Conservation (phyloP, 805 yeast species). For the Metschnikowia lachancei region DNA sequence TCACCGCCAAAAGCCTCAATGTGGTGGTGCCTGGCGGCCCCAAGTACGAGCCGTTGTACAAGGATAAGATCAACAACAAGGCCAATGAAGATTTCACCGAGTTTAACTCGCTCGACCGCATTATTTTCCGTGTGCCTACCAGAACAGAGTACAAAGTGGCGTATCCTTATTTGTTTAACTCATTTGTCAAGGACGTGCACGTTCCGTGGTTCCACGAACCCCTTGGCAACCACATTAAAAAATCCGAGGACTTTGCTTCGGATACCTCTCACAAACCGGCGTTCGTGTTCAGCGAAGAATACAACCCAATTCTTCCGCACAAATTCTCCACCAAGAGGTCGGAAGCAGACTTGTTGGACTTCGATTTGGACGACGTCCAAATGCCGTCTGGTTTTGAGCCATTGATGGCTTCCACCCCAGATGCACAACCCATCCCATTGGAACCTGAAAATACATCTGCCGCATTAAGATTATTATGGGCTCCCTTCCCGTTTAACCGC, state of each 20-base stretch:
- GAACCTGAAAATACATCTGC: conserved; percentile 43
- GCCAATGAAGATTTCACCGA: conserved; percentile 80
- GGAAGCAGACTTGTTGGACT: conserved; percentile 23
- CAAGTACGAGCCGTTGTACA: conserved; percentile 81
- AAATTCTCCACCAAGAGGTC: conserved; percentile 19
- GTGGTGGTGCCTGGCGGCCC: conserved; percentile 94
- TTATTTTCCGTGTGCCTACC: conserved; percentile 73
- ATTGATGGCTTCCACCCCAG: conserved; percentile 34
- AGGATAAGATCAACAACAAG: conserved; percentile 54
- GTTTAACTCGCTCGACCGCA: conserved; percentile 83
- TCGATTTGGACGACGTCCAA: conserved; percentile 20
- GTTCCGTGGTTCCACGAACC: conserved; percentile 66
- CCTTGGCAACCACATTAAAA: conserved; percentile 47
- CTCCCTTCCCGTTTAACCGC: conserved; percentile 82
- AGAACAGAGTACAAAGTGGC: conserved; percentile 85
- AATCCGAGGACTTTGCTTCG: conserved; percentile 29
- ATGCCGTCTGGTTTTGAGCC: conserved; percentile 50
- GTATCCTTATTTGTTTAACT: conserved; percentile 80
- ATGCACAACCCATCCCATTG: conserved; percentile 14
- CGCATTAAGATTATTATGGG: conserved; percentile 70
- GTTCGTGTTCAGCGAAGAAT: conserved; percentile 51
- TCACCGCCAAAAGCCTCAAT: conserved; percentile 88
- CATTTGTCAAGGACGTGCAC: conserved; percentile 64
- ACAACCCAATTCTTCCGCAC: conserved; percentile 52
- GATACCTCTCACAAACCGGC: conserved; percentile 34